These are phyloP conservation scores for Acanthamoeba triangularis DNA, from an alignment of 208 protist species.

Conservation along the genomic window DNA sequence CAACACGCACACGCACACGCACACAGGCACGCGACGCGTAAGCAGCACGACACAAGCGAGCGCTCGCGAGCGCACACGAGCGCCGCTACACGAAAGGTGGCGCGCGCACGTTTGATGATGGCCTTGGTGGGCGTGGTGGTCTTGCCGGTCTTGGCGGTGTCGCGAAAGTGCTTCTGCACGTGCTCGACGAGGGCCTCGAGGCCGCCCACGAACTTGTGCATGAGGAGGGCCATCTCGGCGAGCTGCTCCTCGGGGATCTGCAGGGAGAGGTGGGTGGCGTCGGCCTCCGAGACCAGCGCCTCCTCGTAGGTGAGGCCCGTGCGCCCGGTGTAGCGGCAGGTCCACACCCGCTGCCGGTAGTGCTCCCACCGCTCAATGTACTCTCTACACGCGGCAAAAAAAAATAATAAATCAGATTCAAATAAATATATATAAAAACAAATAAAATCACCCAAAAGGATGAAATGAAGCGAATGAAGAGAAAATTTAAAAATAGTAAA, in stretches of 20 bases:
- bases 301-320: conserved; percentile 53
- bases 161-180: conserved; percentile 49
- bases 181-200: conserved; percentile 35
- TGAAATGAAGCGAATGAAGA: too few relatives aligned
- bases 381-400: not conserved
- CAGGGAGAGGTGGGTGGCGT: conserved; percentile 13
- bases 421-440: not conserved
- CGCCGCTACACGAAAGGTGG: too few relatives aligned
- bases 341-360: conserved; percentile 41
- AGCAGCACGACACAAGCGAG: not conserved
- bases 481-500: not conserved
- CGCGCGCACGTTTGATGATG: not conserved
- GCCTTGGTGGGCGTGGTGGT: conserved; percentile 35
- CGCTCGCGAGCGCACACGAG: too few relatives aligned
- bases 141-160: not conserved
- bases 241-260: conserved; percentile 48
- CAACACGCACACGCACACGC: not conserved
- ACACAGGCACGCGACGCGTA: not conserved
- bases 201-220: conserved; percentile 51
- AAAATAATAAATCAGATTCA: not conserved
- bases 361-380: conserved; percentile 25
- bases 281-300: conserved; percentile 52
- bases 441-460: too few relatives aligned
- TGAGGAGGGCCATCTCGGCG: conserved; percentile 14
- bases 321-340: conserved; percentile 30